phyloP scores from a whole-genome alignment of 2,329 filamentous ascomycete species.

The Trichoderma brevicompactum region DNA sequence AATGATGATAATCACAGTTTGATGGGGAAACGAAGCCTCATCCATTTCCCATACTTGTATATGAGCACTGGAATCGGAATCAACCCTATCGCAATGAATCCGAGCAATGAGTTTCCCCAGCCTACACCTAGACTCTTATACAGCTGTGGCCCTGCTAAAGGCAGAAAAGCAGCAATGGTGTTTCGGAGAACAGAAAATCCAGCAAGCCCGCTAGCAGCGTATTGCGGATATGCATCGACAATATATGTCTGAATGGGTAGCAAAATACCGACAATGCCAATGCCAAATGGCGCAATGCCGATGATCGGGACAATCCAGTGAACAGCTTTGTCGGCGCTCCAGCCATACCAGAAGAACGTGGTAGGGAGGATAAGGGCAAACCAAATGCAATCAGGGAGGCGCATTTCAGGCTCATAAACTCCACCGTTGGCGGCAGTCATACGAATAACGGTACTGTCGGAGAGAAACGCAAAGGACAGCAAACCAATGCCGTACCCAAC shows the following conservation, averaged over 20 bases:
- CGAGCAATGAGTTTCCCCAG: conserved; percentile 56
- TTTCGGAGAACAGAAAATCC: conserved; percentile 48
- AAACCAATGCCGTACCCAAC: conserved; percentile 4
- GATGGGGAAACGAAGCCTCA: conserved; percentile 6
- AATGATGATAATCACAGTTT: neutral
- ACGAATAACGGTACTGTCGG: conserved; percentile 42
- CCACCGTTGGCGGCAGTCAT: conserved; percentile 42
- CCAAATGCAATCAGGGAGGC: conserved; percentile 42
- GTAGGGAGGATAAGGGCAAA: conserved; percentile 41
- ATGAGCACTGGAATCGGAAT: conserved; percentile 17
- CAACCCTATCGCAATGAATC: conserved; percentile 48
- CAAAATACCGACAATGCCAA: conserved; percentile 8
- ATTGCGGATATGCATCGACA: conserved; percentile 41
- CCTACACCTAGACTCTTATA: conserved; percentile 65
- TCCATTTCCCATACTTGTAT: conserved; percentile 17
- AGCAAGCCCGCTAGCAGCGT: conserved; percentile 30
- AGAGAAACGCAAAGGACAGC: conserved; percentile 37
- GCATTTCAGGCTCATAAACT: conserved; percentile 39
- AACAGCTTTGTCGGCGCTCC: conserved; percentile 39
- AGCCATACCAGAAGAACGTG: conserved; percentile 45
- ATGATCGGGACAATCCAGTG: conserved; percentile 45
- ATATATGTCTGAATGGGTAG: conserved; percentile 48
- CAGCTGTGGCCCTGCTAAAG: conserved; percentile 67
- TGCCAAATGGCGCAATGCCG: conserved; percentile 35
- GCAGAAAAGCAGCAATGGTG: conserved; percentile 70